Evolutionary conservation across 2,329 filamentous ascomycete species (phyloP).

Genomic region (Penicillium sp.): DNA sequence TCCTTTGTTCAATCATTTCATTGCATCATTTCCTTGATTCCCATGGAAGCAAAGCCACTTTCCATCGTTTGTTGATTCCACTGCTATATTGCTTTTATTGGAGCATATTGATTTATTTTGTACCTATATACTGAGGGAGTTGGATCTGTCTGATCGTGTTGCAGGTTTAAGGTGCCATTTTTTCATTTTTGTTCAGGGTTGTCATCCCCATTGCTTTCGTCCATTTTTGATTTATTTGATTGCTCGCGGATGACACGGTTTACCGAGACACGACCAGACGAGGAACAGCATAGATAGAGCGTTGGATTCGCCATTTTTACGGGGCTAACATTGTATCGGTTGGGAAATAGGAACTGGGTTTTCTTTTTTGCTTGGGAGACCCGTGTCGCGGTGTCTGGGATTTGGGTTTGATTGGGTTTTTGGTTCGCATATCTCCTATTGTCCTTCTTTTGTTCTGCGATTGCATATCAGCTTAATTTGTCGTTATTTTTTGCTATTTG

Average conservation of each 20-base stretch:
- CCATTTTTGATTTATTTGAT: slow-evolving; percentile 15
- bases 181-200: slow-evolving; percentile 12
- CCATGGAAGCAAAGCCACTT: slow-evolving; percentile 18
- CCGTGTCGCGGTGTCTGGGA: slow-evolving; percentile 23
- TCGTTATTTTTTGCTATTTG: slow-evolving; percentile 7
- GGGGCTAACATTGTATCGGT: slow-evolving; percentile 20
- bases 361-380: slow-evolving; percentile 16
- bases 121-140: slow-evolving; percentile 10
- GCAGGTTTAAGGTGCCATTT: slow-evolving; percentile 5
- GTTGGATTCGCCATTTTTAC: slow-evolving; percentile 17
- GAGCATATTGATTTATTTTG: slow-evolving; percentile 7
- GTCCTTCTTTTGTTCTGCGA: slow-evolving; percentile 13
- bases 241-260: slow-evolving; percentile 24
- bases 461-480: slow-evolving; percentile 18
- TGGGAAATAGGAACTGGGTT: slow-evolving; percentile 18
- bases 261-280: slow-evolving; percentile 30
- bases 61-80: slow-evolving; percentile 17
- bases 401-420: slow-evolving; percentile 14
- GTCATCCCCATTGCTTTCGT: slow-evolving; percentile 11
- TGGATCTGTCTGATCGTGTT: slow-evolving; percentile 9
- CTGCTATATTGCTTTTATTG: slow-evolving; percentile 13
- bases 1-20: slow-evolving; percentile 19
- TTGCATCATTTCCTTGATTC: slow-evolving; percentile 27
- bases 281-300: slow-evolving; percentile 27
- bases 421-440: slow-evolving; percentile 1